phyloP scores from a whole-genome alignment of 495 filamentous ascomycete genomes.

The Margaritispora aquatica region DNA sequence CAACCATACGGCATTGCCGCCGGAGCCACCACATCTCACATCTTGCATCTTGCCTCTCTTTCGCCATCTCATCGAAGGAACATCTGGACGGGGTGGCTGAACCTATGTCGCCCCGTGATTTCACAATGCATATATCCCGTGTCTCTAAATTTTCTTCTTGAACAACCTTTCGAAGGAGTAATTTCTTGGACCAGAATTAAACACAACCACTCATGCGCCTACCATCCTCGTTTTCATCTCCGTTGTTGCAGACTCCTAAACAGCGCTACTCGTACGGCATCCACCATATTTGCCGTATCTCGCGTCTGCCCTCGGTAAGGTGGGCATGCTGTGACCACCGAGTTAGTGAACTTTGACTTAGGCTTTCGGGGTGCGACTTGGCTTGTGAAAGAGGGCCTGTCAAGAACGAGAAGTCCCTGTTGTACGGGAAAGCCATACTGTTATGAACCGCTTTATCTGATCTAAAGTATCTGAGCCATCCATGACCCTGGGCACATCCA shows the following conservation, averaged over 20 bases:
- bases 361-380: not conserved
- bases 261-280: conserved; percentile 1
- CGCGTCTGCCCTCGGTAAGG: not conserved
- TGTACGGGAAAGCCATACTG: not conserved
- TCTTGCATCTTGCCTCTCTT: conserved; percentile 4
- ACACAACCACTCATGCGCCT: not conserved
- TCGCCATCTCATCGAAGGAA: not conserved
- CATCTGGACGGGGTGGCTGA: not conserved
- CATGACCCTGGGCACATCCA: not conserved
- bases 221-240: conserved; percentile 13
- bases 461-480: not conserved
- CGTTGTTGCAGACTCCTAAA: conserved; percentile 15
- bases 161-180: not conserved
- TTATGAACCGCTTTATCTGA: not conserved
- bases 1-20: conserved; percentile 25
- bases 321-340: not conserved
- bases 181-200: not conserved
- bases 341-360: not conserved
- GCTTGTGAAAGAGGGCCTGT: not conserved
- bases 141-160: not conserved
- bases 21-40: conserved; percentile 21
- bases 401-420: not conserved
- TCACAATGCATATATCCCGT: not conserved
- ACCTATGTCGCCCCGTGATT: not conserved
- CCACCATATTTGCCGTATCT: not conserved